phyloP scores from a whole-genome alignment of 768 basidiomycete species.

The Guyanaporus albipodus region DNA sequence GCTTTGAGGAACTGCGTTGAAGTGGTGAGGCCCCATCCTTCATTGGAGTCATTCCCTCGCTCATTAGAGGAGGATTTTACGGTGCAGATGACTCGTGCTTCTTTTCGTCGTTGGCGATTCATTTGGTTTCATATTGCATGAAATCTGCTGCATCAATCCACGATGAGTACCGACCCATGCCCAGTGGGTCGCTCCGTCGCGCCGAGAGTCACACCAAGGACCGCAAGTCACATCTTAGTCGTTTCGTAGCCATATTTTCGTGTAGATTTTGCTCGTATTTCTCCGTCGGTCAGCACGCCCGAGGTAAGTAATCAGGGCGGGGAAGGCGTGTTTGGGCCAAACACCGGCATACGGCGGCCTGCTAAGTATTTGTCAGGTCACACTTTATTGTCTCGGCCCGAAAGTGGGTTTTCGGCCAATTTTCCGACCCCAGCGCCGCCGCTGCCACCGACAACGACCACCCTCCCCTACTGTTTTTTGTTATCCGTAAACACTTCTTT shows the following conservation, averaged over 20 bases:
- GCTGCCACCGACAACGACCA: constrained; percentile 48
- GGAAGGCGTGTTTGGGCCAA: constrained; percentile 27
- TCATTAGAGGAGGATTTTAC: constrained; percentile 4
- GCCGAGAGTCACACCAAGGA: neutral
- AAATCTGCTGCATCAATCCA: neutral
- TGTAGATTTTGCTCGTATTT: constrained; percentile 10
- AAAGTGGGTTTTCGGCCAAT: constrained; percentile 59
- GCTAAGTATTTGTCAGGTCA: constrained; percentile 25
- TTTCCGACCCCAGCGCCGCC: constrained; percentile 58
- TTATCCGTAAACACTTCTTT: constrained; percentile 38
- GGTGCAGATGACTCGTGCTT: neutral
- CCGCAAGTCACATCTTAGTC: constrained; percentile 8
- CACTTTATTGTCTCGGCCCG: constrained; percentile 47
- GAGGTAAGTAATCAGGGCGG: constrained; percentile 28
- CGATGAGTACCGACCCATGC: neutral
- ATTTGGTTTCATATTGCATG: neutral
- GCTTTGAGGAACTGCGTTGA: neutral
- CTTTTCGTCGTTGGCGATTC: constrained; percentile 3
- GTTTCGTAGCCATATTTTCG: constrained; percentile 11
- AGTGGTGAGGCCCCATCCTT: constrained; percentile 6
- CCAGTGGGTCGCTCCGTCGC: neutral
- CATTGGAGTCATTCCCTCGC: neutral
- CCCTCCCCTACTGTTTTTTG: constrained; percentile 25
- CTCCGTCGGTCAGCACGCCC: constrained; percentile 2
- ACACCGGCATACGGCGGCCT: constrained; percentile 30